Evolutionary conservation across 2,329 filamentous ascomycete genomes (phyloP).

Genomic region (Pseudocercospora pini-densiflorae): DNA sequence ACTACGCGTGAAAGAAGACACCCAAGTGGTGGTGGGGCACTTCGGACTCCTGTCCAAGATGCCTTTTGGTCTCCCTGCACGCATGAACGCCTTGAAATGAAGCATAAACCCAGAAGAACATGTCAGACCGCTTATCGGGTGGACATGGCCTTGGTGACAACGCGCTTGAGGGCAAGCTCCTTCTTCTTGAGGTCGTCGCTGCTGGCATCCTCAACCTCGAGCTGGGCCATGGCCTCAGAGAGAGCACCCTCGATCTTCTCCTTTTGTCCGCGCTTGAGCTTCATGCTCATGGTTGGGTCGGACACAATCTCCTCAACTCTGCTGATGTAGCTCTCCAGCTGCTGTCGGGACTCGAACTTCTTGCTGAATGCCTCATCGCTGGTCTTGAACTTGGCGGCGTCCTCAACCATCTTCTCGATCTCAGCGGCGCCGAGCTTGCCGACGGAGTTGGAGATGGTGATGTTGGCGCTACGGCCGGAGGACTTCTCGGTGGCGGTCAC

Average conservation of each 20-base stretch:
- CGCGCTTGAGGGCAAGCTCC: constrained; percentile 95
- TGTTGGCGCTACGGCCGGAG: constrained; percentile 96
- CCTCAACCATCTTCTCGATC: constrained; percentile 97
- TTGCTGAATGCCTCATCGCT: constrained; percentile 99
- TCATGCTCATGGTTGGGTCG: constrained; percentile 92
- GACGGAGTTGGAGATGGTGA: constrained; percentile 99
- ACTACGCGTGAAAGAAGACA: constrained; percentile 25
- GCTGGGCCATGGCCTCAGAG: constrained; percentile 94
- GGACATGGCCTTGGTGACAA: constrained; percentile 80
- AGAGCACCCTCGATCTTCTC: constrained; percentile 99
- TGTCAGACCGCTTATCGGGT: constrained; percentile 38
- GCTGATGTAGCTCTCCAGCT: constrained; percentile 98
- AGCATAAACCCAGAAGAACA: constrained; percentile 22
- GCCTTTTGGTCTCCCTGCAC: constrained; percentile 28
- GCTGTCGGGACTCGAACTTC: constrained; percentile 98
- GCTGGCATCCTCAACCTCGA: constrained; percentile 89
- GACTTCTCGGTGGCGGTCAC: constrained; percentile 99
- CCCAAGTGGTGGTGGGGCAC: constrained; percentile 19
- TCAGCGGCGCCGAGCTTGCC: constrained; percentile 93
- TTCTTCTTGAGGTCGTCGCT: constrained; percentile 99
- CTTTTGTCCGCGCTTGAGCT: constrained; percentile 99
- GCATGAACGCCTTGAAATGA: constrained; percentile 30
- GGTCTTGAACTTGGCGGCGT: constrained; percentile 98
- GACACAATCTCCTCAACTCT: constrained; percentile 99
- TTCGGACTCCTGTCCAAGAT: constrained; percentile 22